These are phyloP conservation scores for Neurospora sp. DNA, from an alignment of 495 filamentous ascomycete genomes.

Conservation along the genomic window DNA sequence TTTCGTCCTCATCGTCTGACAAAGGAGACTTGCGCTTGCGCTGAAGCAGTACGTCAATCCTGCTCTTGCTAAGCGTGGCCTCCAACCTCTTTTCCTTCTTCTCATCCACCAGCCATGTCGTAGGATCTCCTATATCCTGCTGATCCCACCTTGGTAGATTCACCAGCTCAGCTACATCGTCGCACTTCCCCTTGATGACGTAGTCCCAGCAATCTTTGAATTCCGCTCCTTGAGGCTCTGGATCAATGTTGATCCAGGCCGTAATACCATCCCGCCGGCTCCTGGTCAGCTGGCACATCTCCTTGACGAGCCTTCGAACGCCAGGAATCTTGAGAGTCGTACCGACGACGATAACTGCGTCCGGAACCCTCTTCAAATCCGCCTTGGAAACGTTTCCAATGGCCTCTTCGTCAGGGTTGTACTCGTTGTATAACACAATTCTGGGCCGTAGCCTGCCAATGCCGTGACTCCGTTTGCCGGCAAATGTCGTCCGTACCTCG, in stretches of 20 bases:
- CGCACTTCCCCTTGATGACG: constrained; percentile 76
- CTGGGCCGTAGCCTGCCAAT: constrained; percentile 83
- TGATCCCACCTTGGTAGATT: constrained; percentile 72
- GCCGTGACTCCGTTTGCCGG: constrained; percentile 86
- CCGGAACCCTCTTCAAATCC: constrained; percentile 75
- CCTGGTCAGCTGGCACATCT: constrained; percentile 75
- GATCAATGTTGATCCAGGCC: constrained; percentile 88
- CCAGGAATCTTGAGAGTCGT: constrained; percentile 94
- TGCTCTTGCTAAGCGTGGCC: constrained; percentile 22
- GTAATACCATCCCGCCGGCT: constrained; percentile 78
- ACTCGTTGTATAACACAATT: constrained; percentile 95
- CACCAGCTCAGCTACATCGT: constrained; percentile 71
- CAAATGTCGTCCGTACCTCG: constrained; percentile 58
- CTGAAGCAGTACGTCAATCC: constrained; percentile 29
- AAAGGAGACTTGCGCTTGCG: constrained; percentile 21
- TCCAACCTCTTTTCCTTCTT: constrained; percentile 26
- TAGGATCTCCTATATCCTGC: constrained; percentile 27
- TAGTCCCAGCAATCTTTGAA: constrained; percentile 89
- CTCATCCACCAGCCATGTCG: constrained; percentile 29
- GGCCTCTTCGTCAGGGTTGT: constrained; percentile 90
- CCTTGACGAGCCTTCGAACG: constrained; percentile 76
- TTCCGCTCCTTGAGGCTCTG: constrained; percentile 69
- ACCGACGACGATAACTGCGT: constrained; percentile 87
- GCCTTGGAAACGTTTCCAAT: constrained; percentile 82
- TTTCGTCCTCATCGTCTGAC: constrained; percentile 11